Conservation (phyloP, 2,329 filamentous ascomycete genomes). For the Colletotrichum sp. region DNA sequence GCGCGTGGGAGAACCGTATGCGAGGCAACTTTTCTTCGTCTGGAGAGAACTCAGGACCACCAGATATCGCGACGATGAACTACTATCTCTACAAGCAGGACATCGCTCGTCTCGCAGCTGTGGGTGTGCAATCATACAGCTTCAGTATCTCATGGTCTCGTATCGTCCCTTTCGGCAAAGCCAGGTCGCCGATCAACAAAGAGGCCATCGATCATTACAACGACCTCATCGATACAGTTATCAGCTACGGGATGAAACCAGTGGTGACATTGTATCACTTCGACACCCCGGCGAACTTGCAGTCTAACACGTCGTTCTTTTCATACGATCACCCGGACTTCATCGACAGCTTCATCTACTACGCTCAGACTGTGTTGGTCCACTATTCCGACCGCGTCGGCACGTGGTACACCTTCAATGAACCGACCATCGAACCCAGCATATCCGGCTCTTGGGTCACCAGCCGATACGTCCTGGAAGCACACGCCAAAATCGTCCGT, state of each 20-base stretch:
- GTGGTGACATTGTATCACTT: conserved; percentile 54
- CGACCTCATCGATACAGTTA: conserved; percentile 53
- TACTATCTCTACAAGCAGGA: conserved; percentile 63
- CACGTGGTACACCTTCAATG: conserved; percentile 59
- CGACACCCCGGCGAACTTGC: conserved; percentile 38
- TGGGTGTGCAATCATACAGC: conserved; percentile 56
- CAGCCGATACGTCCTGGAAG: conserved; percentile 46
- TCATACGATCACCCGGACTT: conserved; percentile 32
- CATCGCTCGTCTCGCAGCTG: conserved; percentile 54
- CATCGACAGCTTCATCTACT: conserved; percentile 56
- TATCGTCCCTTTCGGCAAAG: conserved; percentile 55
- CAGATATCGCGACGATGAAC: conserved; percentile 41
- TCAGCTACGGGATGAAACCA: conserved; percentile 55
- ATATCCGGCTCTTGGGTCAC: conserved; percentile 36
- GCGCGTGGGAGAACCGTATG: background rate
- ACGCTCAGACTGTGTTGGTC: conserved; percentile 55
- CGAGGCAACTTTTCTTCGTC: conserved; percentile 28
- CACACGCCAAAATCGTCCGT: conserved; percentile 50
- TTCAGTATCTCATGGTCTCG: conserved; percentile 58
- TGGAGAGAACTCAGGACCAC: background rate
- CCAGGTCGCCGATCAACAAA: conserved; percentile 54
- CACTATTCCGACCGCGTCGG: conserved; percentile 57
- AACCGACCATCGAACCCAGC: conserved; percentile 47
- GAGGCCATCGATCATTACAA: conserved; percentile 57
- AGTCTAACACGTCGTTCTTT: conserved; percentile 32